Evolutionary conservation across 805 yeast genomes (phyloP).

Genomic region (Monosporozyma solicola): DNA sequence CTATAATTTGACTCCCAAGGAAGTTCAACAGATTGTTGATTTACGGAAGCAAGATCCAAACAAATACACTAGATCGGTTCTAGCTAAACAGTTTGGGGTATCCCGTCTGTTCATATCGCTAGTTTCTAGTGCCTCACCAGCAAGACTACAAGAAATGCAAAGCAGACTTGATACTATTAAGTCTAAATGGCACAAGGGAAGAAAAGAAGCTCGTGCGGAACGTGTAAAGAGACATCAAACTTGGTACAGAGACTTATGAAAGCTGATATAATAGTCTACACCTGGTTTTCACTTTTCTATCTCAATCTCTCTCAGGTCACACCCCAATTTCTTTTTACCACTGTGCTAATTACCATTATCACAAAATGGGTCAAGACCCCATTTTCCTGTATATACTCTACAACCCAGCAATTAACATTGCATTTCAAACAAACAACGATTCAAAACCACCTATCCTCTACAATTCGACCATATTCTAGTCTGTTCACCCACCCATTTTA

Average conservation of each 20-base stretch:
- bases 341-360: background rate
- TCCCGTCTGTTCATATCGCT: slow-evolving; percentile 45
- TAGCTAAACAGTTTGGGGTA: slow-evolving; percentile 52
- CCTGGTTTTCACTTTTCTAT: background rate
- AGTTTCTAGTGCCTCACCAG: slow-evolving; percentile 38
- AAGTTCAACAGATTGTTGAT: slow-evolving; percentile 46
- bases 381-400: background rate
- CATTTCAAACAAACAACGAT: background rate
- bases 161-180: slow-evolving; percentile 38
- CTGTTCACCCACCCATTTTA: background rate
- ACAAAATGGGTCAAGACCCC: background rate
- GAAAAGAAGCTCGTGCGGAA: slow-evolving; percentile 44
- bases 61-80: slow-evolving; percentile 50
- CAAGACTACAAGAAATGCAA: slow-evolving; percentile 38
- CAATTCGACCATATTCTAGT: background rate
- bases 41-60: slow-evolving; percentile 52
- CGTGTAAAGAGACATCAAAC: slow-evolving; percentile 47
- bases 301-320: background rate
- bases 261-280: background rate
- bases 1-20: slow-evolving; percentile 49
- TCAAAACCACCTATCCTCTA: background rate
- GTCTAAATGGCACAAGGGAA: slow-evolving; percentile 41
- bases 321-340: background rate
- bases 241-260: slow-evolving; percentile 47
- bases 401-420: background rate